phyloP scores from a whole-genome alignment of 805 yeast species.

The Candida orba region DNA sequence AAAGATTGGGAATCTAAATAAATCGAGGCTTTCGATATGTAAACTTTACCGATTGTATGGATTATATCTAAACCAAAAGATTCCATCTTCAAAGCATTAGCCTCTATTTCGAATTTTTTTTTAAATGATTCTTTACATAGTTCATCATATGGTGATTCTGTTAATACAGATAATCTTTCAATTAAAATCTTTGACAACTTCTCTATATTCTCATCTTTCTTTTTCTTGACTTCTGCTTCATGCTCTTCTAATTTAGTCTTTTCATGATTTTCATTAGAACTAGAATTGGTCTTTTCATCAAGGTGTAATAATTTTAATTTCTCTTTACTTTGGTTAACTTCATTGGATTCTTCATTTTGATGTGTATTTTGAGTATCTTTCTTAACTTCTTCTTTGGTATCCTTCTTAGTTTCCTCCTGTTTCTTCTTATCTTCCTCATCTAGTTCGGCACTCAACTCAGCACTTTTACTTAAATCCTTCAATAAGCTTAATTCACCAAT shows the following conservation, averaged over 20 bases:
- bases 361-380: not conserved
- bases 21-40: slow-evolving; percentile 56
- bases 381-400: not conserved
- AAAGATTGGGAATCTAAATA: slow-evolving; percentile 58
- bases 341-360: not conserved
- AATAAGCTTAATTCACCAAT: slow-evolving; percentile 84
- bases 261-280: slow-evolving; percentile 28
- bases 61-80: slow-evolving; percentile 80
- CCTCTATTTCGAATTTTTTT: slow-evolving; percentile 67
- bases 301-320: slow-evolving; percentile 4
- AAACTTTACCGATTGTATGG: slow-evolving; percentile 67
- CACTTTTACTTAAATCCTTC: slow-evolving; percentile 62
- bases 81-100: slow-evolving; percentile 74
- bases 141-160: slow-evolving; percentile 55
- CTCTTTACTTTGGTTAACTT: slow-evolving; percentile 4
- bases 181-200: slow-evolving; percentile 53
- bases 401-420: slow-evolving; percentile 6
- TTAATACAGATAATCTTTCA: slow-evolving; percentile 44
- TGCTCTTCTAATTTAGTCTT: slow-evolving; percentile 47
- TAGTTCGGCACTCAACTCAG: slow-evolving; percentile 42
- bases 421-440: slow-evolving; percentile 36
- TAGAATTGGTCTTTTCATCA: not conserved
- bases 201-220: slow-evolving; percentile 58
- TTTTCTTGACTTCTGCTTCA: slow-evolving; percentile 70
- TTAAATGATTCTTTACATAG: slow-evolving; percentile 59